Base-by-base conservation (phyloP, 257 asterid species). In the Parsonsia alboflavescens region DNA sequence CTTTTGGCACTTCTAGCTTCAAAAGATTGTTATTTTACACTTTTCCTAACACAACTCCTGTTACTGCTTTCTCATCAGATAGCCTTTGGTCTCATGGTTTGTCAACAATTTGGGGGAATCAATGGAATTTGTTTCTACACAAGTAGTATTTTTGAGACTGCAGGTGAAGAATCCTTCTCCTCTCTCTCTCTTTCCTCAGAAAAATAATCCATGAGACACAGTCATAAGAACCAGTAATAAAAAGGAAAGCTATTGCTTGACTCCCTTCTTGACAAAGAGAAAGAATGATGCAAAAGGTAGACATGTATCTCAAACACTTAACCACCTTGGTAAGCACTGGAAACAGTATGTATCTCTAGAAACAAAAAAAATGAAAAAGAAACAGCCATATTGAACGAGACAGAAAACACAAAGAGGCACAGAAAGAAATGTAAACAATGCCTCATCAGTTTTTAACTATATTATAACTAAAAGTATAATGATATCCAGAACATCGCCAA, bases 91-190 rank as follows among this genome's bases (percentile, higher is more conserved):
- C 93, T 95, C 17, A 95, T 94, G 97, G 90, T 92, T 50, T 85
- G 88, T 80, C 99, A 94, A 79, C 99, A 94, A 72, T 85, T 94
- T 75, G 98, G 98, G 71, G 98, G 99, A 73, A 94, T 92, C 73
- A 94, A 92, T 80, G 98, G 99, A 77, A 56, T 94, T 44, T 85
- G 93, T 81, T 94, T 92, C 86, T 94, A 94, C 82, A 85, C 96
- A 13, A 89, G 96, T 83, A 92, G 98, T 67, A 94, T 94, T 76
- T 94, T 94, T 74, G 97, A 92, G 81, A 74, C 94, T 28, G 62
- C 98, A 59, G 98, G 97, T 88, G 80, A 79, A 72, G 36, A 53
- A 7, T 30, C 39, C 19, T 42, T 24, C 30, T 19, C 19, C 70
- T 33, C 3, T 46, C 48, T 44, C 58, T 53, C 17, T 15, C 28